These are phyloP conservation scores for Trametes hirsuta DNA, from an alignment of 1,284 basidiomycete species.

Conservation along the genomic window DNA sequence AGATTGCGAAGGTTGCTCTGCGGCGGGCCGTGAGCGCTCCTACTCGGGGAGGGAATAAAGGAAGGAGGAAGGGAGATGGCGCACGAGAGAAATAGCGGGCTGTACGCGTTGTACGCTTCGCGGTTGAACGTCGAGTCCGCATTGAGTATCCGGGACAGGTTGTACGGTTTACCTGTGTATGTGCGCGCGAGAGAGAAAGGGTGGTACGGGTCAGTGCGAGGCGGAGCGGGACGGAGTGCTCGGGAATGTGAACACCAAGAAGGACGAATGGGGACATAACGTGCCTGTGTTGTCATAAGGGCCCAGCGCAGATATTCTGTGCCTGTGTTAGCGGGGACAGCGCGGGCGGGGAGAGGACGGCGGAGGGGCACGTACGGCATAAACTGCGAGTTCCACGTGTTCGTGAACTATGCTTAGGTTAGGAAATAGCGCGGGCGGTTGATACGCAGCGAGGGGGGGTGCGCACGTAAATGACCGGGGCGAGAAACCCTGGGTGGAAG, in stretches of 20 bases:
- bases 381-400: constrained; percentile 65
- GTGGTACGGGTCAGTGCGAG: too few relatives aligned
- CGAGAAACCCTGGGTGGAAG: constrained; percentile 54
- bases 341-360: too few relatives aligned
- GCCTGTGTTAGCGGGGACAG: background rate
- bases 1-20: constrained; percentile 54
- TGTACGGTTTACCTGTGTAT: constrained; percentile 49
- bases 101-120: constrained; percentile 75
- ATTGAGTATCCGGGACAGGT: constrained; percentile 69
- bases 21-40: background rate
- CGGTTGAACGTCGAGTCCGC: constrained; percentile 60
- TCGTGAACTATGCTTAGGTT: constrained; percentile 45
- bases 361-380: constrained; percentile 30
- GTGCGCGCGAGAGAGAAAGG: background rate
- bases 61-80: background rate
- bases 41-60: too few relatives aligned
- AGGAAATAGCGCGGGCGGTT: background rate
- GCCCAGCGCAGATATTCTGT: constrained; percentile 53
- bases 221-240: too few relatives aligned
- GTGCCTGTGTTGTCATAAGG: constrained; percentile 68
- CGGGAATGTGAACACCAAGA: background rate
- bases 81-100: constrained; percentile 79
- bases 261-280: background rate
- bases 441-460: background rate
- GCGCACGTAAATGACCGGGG: constrained; percentile 63